phyloP scores from a whole-genome alignment of 441 rosid genomes.

The Biscutella laevigata region DNA sequence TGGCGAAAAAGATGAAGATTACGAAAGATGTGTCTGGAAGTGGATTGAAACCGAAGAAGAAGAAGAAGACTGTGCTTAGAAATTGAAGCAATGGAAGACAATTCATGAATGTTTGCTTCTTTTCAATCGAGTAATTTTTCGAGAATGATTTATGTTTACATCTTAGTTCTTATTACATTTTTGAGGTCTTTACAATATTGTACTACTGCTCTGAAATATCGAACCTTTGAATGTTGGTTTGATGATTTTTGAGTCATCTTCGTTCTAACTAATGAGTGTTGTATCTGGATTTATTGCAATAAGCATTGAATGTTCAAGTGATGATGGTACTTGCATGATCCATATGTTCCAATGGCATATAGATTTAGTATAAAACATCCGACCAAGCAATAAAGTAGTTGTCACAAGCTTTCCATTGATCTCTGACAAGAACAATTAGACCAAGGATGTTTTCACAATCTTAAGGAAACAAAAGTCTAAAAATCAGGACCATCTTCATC shows the following conservation, averaged over 20 bases:
- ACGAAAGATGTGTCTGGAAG: not conserved
- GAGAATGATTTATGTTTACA: not conserved
- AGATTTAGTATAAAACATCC: too few species aligned
- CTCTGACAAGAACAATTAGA: slow-evolving; percentile 3
- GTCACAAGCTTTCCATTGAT: not conserved
- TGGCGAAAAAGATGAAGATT: slow-evolving; percentile 2
- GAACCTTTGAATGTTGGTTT: slow-evolving; percentile 1
- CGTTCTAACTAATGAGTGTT: not conserved
- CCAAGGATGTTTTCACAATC: not conserved
- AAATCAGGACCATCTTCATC: slow-evolving; percentile 1
- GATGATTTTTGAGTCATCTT: not conserved
- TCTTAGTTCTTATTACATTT: slow-evolving; percentile 15
- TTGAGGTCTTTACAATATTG: slow-evolving; percentile 5
- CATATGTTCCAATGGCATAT: too few species aligned
- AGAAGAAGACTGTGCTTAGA: slow-evolving; percentile 12
- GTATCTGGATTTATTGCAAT: not conserved
- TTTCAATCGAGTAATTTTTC: slow-evolving; percentile 6
- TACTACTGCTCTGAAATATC: slow-evolving; percentile 12
- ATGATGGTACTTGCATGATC: too few species aligned
- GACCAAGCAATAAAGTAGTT: not conserved
- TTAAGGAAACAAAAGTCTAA: not conserved
- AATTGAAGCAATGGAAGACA: not conserved
- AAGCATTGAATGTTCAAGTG: not conserved
- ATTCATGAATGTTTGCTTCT: not conserved
- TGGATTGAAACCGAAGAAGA: slow-evolving; percentile 22